Base-by-base conservation (phyloP, 495 filamentous ascomycete species). In the Penicillium goetzii region DNA sequence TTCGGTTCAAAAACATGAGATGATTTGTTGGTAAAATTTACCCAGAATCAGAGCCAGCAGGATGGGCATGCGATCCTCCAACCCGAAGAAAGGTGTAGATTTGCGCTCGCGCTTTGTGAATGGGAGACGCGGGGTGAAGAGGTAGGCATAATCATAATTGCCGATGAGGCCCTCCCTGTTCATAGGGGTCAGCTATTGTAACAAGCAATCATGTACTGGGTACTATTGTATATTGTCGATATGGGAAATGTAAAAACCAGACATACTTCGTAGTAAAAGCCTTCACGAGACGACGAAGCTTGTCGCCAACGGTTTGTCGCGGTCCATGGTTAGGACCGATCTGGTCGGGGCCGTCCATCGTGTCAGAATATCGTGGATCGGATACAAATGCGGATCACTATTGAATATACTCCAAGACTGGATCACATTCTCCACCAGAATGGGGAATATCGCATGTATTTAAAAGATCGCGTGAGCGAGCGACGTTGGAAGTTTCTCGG, bases 51-150 rank as follows among this genome's bases (percentile, higher is more conserved):
- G 74, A 11, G 89, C 91, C 34, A 97, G 76, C 2, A 96, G 64
- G 14, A 97, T 82, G 3, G 93, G 93, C 80, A 97, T 90, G 23
- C 79, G 81, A 72, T 96, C 92, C 63, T 97, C 83, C 19, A 96
- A 86, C 25, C 92, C 93, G 73, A 96, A 97, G 77, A 97, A 97
- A 25, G 93, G 92, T 7, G 90, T 86, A 2, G 84, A 79, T 63
- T 81, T 77, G 40, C 80, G 81, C 1, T 81, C 68, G 72, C 86
- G 89, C 64, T 84, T 86, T 80, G 94, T 87, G 77, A 96, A 97
- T 3, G 93, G 93, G 14, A 97, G 72, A 59, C 92, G 91, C 6
- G 93, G 93, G 47, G 81, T 85, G 76, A 92, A 92, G 19, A 90
- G 79, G 72, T 85, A 87, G 50, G 77, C 87, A 85, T 97, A 97